Base-by-base conservation (phyloP, 371 early-diverging fungal species). In the Catenaria anguillulae region DNA sequence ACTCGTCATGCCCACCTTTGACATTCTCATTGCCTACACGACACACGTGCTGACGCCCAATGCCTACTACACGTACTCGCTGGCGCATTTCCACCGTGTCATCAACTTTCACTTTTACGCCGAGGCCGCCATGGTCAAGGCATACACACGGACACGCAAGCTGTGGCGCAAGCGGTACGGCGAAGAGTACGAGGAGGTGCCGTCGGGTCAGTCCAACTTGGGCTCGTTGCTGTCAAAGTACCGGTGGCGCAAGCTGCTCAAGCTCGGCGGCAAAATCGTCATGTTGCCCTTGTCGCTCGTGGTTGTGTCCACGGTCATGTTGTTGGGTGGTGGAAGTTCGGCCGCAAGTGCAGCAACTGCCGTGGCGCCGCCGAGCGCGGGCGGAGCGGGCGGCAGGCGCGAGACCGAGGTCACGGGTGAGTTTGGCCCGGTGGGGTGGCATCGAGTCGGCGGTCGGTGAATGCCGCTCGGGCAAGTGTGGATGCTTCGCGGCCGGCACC, bases 21-120 rank as follows among this genome's bases (percentile, higher is more conserved):
- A 58, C 34, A 58, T 58, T 24, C 10, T 58, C 26, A 13, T 58
- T 13, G 58, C 58, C 15, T 33, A 58, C 58, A 15, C 15, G 35
- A 21, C 24, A 12, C 58, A 58, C 58, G 19, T 29, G 42, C 33
- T 36, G 29, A 58, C 17, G n/a, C 58, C 58, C 29, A 8, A 13
- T 15, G 42, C 43, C 17, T 58, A 58, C 58, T 40, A 58, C 58
- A 12, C 13, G 58, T 58, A 58, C 43, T 33, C 24, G 24, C 33
- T 36, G 15, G 36, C 58, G 36, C 58, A 58, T 23, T 58, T 58
- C 24, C 40, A 58, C 29, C 58, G 58, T 3, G 24, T 58, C 43
- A 26, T 58, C 58, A 36, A 42, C 36, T 58, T 58, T 19, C 58
- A 58, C 24, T 58, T 40, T 36, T 33, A 40, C 58, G n/a, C 40